Percentiles rank a stretch among this genome's conserved stretches.
phyloP scores from a whole-genome alignment of 768 basidiomycete genomes.

The Naematelia aurantialba region DNA sequence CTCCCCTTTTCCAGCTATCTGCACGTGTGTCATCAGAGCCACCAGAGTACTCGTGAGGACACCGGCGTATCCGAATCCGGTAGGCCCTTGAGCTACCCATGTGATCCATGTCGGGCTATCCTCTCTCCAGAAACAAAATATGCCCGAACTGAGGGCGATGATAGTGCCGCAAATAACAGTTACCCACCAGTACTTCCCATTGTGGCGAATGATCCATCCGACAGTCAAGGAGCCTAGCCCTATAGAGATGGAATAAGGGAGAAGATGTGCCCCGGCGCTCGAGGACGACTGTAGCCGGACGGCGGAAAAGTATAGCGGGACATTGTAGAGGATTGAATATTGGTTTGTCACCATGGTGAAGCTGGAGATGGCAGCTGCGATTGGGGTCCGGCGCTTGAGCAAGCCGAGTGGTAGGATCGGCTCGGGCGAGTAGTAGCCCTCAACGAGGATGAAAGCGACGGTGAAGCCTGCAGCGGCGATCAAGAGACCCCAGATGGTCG shows the following conservation, averaged over 20 bases:
- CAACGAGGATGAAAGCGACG: conserved; percentile 67
- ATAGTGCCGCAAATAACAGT: conserved; percentile 58
- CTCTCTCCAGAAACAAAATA: conserved; percentile 67
- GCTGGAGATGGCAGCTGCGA: conserved; percentile 75
- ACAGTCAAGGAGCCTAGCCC: conserved; percentile 80
- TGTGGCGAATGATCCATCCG: conserved; percentile 65
- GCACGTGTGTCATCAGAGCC: conserved; percentile 44
- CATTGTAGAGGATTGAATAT: conserved; percentile 63
- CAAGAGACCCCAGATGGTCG: conserved; percentile 65
- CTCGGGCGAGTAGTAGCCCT: conserved; percentile 70
- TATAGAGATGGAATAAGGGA: conserved; percentile 82
- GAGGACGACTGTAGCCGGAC: conserved; percentile 68
- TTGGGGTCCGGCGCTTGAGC: conserved; percentile 70
- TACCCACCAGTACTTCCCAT: conserved; percentile 77
- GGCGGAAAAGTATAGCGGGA: conserved; percentile 83
- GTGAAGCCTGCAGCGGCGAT: conserved; percentile 58
- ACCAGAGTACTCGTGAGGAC: conserved; percentile 45
- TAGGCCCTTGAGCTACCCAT: conserved; percentile 41
- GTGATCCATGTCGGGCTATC: conserved; percentile 49
- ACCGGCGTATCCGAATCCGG: conserved; percentile 42
- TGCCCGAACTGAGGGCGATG: conserved; percentile 59
- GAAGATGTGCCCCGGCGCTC: conserved; percentile 71
- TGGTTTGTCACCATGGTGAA: conserved; percentile 54
- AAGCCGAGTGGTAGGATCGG: conserved; percentile 88
- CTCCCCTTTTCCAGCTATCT: conserved; percentile 35